A percentile compares a stretch with the other conserved stretches of the same genome.
Conservation (phyloP, 2,329 filamentous ascomycete species). For the Monosporascus cannonballus region DNA sequence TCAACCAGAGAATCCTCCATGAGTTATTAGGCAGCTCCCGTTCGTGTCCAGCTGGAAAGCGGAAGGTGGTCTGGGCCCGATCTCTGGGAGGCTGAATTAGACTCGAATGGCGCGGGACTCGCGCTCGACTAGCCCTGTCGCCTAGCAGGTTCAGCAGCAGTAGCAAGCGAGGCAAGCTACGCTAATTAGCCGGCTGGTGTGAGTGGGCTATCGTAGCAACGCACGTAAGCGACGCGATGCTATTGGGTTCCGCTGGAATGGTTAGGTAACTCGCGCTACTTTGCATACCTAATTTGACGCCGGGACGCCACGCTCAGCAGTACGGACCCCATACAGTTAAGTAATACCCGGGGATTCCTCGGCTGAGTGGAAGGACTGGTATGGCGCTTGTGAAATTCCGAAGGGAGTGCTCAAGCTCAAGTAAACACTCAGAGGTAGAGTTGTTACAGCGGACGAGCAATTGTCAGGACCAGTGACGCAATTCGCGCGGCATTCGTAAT, state of each 20-base stretch:
- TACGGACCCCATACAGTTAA: too few species aligned
- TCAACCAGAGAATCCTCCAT: too few species aligned
- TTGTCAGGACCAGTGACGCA: neutral
- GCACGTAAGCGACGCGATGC: slow-evolving; percentile 14
- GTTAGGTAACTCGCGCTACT: slow-evolving; percentile 11
- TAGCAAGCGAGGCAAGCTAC: neutral
- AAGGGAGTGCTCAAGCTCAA: too few species aligned
- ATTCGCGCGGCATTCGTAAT: neutral
- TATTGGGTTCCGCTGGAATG: slow-evolving; percentile 19
- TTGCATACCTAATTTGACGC: neutral
- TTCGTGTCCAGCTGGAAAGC: too few species aligned
- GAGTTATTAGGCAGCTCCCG: too few species aligned
- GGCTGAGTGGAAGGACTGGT: too few species aligned
- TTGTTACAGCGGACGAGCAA: neutral
- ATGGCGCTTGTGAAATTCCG: too few species aligned
- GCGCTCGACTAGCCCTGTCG: neutral
- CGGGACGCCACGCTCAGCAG: too few species aligned
- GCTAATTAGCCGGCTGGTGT: neutral
- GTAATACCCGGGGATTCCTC: too few species aligned
- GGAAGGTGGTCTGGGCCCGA: too few species aligned
- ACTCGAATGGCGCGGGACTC: neutral
- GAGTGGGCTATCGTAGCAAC: neutral
- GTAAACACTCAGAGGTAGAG: neutral
- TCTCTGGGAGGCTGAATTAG: neutral
- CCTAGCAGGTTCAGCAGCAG: neutral